Base-by-base conservation (phyloP, 2,329 filamentous ascomycete genomes). In the Colletotrichum gloeosporioides region DNA sequence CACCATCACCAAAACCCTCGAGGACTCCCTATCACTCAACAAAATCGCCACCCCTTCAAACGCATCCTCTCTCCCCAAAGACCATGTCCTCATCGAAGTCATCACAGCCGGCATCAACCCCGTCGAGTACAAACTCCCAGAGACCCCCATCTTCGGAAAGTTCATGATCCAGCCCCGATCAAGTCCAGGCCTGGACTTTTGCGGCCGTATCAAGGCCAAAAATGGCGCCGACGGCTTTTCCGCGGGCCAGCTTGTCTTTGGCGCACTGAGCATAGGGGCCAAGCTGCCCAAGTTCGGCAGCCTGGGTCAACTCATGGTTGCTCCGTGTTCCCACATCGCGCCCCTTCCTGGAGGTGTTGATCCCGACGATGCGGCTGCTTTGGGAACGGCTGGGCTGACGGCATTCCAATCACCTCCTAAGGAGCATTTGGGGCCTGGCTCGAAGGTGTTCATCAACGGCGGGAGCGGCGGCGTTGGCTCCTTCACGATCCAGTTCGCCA, bases 111-210 rank as follows among this genome's bases (percentile, higher is more conserved):
- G 84, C 4, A 79, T 89, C 44, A 90, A 90, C 79, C 89, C 88
- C 0, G 85, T 86, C 71, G 89, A 90, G 80, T 86, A 86, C 84
- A 90, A 90, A 74, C 55, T 88, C 6, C 78, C 83, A 8, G 86
- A 87, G 63, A 69, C 86, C 3, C 83, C 84, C 9, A 2, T 87
- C 25, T 77, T 85, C 32, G 82, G 86, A 5, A 83, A 83, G 16
- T 8, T 70, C 18, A 66, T 76, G 59, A n/a, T 64, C 8, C 31
- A 34, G 9, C 31, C 22, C 15, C n/a, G n/a, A n/a, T n/a, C n/a
- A n/a, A n/a, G 84, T 1, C 87, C 87, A 0, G 86, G 87, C 15
- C 84, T 87, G 78, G 90, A 92, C 78, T 89, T 90, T 76, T 85
- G 85, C 78, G 91, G 91, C 15, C 84, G 80, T 9, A 86, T 92